phyloP scores from a whole-genome alignment of 2,329 filamentous ascomycete genomes.

The Pseudogymnoascus sp. region DNA sequence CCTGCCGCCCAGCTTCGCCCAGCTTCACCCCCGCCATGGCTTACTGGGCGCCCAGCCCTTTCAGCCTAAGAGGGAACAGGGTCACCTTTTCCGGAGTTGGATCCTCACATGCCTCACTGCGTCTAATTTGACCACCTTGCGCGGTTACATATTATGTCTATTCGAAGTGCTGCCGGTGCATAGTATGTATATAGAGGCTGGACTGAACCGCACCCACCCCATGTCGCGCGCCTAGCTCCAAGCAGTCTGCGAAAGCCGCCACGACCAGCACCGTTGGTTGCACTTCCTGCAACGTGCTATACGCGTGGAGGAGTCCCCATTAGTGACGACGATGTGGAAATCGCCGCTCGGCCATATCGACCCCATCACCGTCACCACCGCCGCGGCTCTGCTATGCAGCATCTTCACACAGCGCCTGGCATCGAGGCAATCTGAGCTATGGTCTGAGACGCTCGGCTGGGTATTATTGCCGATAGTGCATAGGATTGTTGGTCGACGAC shows the following conservation, averaged over 20 bases:
- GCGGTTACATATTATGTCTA: not conserved
- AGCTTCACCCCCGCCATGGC: not conserved
- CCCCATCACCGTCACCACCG: slow-evolving; percentile 16
- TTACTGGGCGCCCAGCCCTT: not conserved
- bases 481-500: not conserved
- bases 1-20: not conserved
- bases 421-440: slow-evolving; percentile 22
- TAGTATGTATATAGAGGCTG: not conserved
- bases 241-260: not conserved
- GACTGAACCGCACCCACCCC: not conserved
- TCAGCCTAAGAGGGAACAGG: not conserved
- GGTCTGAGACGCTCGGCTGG: slow-evolving; percentile 31
- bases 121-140: not conserved
- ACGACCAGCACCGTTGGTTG: not conserved
- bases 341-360: not conserved
- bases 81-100: not conserved
- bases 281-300: not conserved
- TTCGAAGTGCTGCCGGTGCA: not conserved
- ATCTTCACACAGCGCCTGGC: slow-evolving; percentile 19
- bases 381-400: slow-evolving; percentile 23
- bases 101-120: not conserved
- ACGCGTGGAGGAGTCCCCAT: not conserved
- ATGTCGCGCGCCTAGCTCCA: not conserved
- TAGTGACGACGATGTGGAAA: not conserved
- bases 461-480: slow-evolving; percentile 23